Base-by-base conservation (phyloP, 169 alveolate genomes). In the Eimeria sp. region DNA sequence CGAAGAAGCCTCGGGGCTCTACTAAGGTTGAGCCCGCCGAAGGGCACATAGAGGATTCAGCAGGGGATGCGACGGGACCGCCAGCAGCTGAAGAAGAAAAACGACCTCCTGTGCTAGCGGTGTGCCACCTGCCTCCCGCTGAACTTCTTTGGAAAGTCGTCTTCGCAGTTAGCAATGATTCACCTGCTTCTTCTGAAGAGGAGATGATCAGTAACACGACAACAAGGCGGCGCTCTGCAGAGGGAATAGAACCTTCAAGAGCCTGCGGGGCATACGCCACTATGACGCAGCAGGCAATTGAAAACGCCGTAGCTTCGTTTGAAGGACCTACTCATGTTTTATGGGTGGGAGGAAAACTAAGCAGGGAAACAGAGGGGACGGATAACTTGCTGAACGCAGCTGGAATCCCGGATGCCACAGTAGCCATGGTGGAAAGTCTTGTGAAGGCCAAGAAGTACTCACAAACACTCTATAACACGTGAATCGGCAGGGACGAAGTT, bases 51-150 rank as follows among this genome's bases (percentile, higher is more conserved):
- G 93, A 61, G 65, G 93, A 87, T 43, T 25, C 78, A 61, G 82
- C 93, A 61, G 82, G 65, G 25, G 93, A 63, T 40, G 93, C 67
- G 43, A 45, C 61, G 27, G 93, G 63, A 87, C 27, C 80, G 34
- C 18, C 78, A 14, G 70, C 93, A 58, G 65, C 65, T 43, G 93
- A 63, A 87, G 93, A 61, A 6, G 82, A 61, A 45, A 87, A 87
- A 20, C 67, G 43, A 63, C 49, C 43, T 10, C 63, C 93, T 18
- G 73, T 63, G 65, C 82, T 87, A 22, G 78, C 73, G 6, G 93
- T 87, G 58, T 87, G 93, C 80, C 93, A 87, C 34, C 34, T 87
- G 18, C 93, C 93, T 6, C 93, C 93, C 3, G 65, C 93, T 22
- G 75, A 87, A 27, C 80, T 87, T 51, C 63, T 87, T 43, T 87